Evolutionary conservation across 2,329 filamentous ascomycete species (phyloP).

Genomic region (Magnaporthiopsis incrustans): DNA sequence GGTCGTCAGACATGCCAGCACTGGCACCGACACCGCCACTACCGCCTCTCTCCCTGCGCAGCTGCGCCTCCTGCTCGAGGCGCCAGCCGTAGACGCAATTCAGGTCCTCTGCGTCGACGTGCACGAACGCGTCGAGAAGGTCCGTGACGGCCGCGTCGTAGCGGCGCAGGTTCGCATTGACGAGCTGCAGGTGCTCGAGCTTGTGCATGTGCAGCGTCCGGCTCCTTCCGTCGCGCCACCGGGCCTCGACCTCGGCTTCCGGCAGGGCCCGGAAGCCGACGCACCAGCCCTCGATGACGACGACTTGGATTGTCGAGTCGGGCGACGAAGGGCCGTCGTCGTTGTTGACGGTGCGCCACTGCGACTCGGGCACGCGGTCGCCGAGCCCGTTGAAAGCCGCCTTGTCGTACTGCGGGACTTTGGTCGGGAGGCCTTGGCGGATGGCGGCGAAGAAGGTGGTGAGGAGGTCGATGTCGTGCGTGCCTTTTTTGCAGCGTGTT

Average conservation of each 20-base stretch:
- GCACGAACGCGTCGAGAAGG: conserved; percentile 45
- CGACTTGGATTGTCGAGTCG: conserved; percentile 42
- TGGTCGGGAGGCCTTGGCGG: conserved; percentile 41
- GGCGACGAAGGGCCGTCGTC: conserved; percentile 26
- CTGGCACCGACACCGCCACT: too few species aligned
- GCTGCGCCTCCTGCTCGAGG: conserved; percentile 65
- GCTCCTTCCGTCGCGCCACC: conserved; percentile 33
- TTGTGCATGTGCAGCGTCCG: conserved; percentile 40
- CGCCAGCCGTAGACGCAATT: conserved; percentile 80
- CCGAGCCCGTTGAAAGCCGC: conserved; percentile 67
- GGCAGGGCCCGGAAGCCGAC: conserved; percentile 68
- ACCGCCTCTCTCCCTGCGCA: conserved; percentile 54
- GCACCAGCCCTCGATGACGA: conserved; percentile 88
- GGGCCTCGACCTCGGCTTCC: conserved; percentile 39
- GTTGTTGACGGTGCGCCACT: conserved; percentile 54
- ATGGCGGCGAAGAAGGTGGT: conserved; percentile 52
- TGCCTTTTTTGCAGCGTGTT: conserved; percentile 20
- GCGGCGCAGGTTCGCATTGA: conserved; percentile 38
- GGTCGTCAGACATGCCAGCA: conserved; percentile 72
- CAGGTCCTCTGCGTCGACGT: conserved; percentile 62
- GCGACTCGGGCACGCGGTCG: conserved; percentile 55
- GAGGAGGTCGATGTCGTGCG: conserved; percentile 68
- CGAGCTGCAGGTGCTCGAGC: conserved; percentile 39
- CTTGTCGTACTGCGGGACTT: conserved; percentile 76
- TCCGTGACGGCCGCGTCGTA: conserved; percentile 41